Base-by-base conservation (phyloP, 1,284 basidiomycete genomes). In the Ceratobasidium sp. region DNA sequence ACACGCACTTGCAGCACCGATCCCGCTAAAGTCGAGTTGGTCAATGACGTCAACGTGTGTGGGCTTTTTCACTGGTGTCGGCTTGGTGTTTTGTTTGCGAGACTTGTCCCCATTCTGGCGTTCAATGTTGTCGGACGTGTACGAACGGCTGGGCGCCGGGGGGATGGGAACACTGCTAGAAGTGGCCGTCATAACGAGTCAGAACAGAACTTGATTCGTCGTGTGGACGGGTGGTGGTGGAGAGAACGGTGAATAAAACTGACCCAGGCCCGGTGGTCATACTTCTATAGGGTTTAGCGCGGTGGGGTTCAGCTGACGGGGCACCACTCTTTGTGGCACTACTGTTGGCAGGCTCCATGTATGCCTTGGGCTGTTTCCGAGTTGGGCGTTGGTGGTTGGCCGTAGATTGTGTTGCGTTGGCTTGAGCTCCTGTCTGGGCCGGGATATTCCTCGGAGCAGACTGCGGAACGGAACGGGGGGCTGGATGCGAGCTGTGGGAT, bases 1-100 rank as follows among this genome's bases (percentile, higher is more conserved):
- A 56, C n/a, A 87, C 90, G 79, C 80, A 94, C 92, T 93, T 75
- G 91, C 89, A 54, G 63, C 75, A 17, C 93, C 93, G 57, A 93
- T 91, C 69, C 89, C 88, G 53, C 88, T 87, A 75, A 87, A 88
- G 82, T 90, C 89, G 66, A 90, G 85, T 77, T 88, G 86, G 82
- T 90, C 89, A 79, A 90, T 90, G 80, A 89, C 86, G 82, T 90
- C 89, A 78, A 89, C 89, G 80, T 90, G 89, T 33, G 83, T 83
- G 82, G 92, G 93, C 69, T 90, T 89, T 83, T 93, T 94, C 83
- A 19, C 17, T 6, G 75, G 89, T 89, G 84, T 87, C 86, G 76
- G 83, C 14, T 71, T 79, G 79, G 78, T 85, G 75, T 60, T 50
- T n/a, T 79, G 79, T 79, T 88, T 88, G 50, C 80, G 80, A 8